Percentiles rank a stretch among this genome's conserved stretches.
These are phyloP conservation scores for Boletus tomentosulus DNA, from an alignment of 768 basidiomycete genomes.

Conservation along the genomic window DNA sequence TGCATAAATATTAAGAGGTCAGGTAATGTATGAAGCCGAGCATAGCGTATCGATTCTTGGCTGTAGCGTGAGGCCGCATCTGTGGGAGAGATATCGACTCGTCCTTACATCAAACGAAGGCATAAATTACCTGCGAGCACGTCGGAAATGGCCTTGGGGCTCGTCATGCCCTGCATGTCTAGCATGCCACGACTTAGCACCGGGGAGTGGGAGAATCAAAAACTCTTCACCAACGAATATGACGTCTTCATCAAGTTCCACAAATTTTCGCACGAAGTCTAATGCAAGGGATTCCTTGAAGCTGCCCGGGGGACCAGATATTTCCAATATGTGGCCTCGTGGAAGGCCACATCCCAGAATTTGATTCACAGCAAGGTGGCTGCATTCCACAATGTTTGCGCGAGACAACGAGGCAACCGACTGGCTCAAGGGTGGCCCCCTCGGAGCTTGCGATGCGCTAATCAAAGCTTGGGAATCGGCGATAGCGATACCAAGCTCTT, in stretches of 20 bases:
- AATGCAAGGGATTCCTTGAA: conserved; percentile 56
- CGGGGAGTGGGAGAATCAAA: neutral
- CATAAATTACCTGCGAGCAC: conserved; percentile 23
- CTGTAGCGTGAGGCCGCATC: conserved; percentile 39
- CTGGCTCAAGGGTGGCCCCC: conserved; percentile 43
- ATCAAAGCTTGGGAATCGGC: conserved; percentile 46
- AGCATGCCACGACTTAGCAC: conserved; percentile 9
- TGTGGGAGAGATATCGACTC: conserved; percentile 22
- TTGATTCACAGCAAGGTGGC: conserved; percentile 48
- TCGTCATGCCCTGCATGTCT: conserved; percentile 51
- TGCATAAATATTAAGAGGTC: conserved; percentile 59
- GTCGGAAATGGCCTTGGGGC: conserved; percentile 33
- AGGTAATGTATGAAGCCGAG: conserved; percentile 41
- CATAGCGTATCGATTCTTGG: conserved; percentile 23
- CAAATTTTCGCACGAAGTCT: conserved; percentile 46
- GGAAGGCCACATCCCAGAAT: conserved; percentile 62
- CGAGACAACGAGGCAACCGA: conserved; percentile 46
- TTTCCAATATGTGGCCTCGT: conserved; percentile 61
- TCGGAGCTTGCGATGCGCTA: conserved; percentile 35
- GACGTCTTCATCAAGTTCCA: conserved; percentile 46
- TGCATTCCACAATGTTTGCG: conserved; percentile 14
- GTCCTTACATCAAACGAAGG: conserved; percentile 7
- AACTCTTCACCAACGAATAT: conserved; percentile 56
- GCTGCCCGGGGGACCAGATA: conserved; percentile 74
- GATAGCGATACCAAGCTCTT: conserved; percentile 51